Evolutionary conservation across 805 yeast genomes (phyloP), one percentile per base, ranked within the genome.

Genomic region (Spathaspora girioi): DNA sequence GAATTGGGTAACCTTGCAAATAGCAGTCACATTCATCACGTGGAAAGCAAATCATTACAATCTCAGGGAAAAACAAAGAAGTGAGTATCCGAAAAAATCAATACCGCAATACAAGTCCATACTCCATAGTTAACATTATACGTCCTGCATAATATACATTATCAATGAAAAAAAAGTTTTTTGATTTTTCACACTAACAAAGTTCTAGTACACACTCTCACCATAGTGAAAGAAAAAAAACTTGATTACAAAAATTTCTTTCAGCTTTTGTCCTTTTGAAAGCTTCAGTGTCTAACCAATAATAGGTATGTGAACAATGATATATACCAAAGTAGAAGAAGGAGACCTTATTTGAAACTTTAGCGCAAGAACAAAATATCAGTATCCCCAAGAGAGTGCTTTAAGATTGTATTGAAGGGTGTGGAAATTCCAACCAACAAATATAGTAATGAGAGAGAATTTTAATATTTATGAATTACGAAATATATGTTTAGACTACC

Each of bases 231-330:
- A 42, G 44, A 23, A 42, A 42, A 42, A 42, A 42, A 29, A 29
- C 32, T 14, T 20, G 10, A 20, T 17, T 40, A 18, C 15, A 40
- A 40, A 42, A 42, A 42, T 20, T 42, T 42, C 44, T 42, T 42
- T 42, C 44, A 42, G 7, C 11, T 42, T 42, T 10, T 32, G 40
- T 12, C 38, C 23, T 17, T 32, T 44, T 44, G 35, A 29, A 44
- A 44, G 38, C 27, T 44, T 44, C 38, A 17, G 26, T 14, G 47
- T 27, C 23, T 29, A 44, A 44, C 47, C 47, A 44, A 44, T 44
- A 44, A 41, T 51, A 26, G 43, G 41, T 32, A 43, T 19, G 42
- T 40, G 49, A 44, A 12, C 10, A 29, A 42, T 23, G 44, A 11
- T 12, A 42, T 42, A 42, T 18, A 15, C n/a, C 15, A 42, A 35